Evolutionary conservation across 176 grass and related monocot species (phyloP).

Genomic region (Themeda triandra): DNA sequence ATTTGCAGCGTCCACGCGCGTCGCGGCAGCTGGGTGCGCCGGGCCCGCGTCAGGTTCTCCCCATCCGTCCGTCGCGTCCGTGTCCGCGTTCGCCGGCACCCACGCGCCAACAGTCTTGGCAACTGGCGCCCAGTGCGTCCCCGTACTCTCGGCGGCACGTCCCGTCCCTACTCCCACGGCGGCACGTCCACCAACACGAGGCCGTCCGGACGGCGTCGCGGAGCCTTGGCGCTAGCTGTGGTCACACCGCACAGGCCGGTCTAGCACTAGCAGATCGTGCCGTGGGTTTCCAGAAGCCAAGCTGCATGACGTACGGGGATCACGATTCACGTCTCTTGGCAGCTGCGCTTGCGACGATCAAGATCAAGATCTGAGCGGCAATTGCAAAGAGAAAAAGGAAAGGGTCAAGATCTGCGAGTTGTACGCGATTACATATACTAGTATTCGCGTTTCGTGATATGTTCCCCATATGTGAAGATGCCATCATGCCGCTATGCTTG

Average conservation of each 20-base stretch:
- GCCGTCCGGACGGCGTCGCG: background rate
- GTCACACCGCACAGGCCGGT: background rate
- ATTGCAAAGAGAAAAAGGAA: background rate
- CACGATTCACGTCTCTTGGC: background rate
- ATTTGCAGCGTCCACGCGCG: background rate
- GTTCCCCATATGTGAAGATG: slow-evolving; percentile 1
- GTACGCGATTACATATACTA: background rate
- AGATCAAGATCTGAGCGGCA: background rate
- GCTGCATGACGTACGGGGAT: background rate
- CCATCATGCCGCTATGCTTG: background rate
- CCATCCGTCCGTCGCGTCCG: background rate
- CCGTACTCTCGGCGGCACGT: background rate
- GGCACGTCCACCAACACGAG: background rate
- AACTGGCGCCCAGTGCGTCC: background rate
- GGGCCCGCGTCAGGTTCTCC: background rate
- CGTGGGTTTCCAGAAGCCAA: background rate
- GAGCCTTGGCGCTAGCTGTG: background rate
- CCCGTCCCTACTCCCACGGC: no score
- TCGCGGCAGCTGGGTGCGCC: background rate
- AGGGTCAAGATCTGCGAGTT: background rate
- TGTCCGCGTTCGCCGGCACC: background rate
- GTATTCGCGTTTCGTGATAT: background rate
- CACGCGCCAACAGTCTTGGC: background rate
- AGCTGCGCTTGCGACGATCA: background rate
- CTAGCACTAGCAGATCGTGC: background rate